phyloP scores from a whole-genome alignment of 768 basidiomycete species.

The Exidia glandulosa region DNA sequence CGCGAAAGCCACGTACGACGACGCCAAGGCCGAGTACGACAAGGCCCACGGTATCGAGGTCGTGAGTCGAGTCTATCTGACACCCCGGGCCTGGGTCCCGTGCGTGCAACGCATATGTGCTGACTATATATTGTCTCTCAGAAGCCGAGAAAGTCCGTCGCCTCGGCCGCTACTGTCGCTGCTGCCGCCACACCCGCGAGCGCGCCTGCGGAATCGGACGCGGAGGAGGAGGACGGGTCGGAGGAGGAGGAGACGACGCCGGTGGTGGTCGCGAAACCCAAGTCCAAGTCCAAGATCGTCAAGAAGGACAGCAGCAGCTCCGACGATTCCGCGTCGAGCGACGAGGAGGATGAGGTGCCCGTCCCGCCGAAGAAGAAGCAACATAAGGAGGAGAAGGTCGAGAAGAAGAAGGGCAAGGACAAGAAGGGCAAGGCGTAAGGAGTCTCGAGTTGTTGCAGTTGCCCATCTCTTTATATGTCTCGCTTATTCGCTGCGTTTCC shows the following conservation, averaged over 20 bases:
- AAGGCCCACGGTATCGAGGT: conserved; percentile 35
- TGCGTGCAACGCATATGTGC: conserved; percentile 50
- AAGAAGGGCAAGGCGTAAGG: background rate
- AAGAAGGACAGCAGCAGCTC: too few relatives aligned
- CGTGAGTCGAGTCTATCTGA: background rate
- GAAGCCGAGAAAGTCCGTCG: conserved; percentile 15
- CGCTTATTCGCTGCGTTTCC: too few relatives aligned
- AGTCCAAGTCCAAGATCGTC: too few relatives aligned
- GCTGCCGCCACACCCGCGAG: conserved; percentile 3
- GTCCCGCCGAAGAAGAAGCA: background rate
- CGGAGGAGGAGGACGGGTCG: conserved; percentile 10
- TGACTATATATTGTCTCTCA: conserved; percentile 12
- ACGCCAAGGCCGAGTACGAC: conserved; percentile 54
- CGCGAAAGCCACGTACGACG: conserved; percentile 26
- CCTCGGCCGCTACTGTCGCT: conserved; percentile 26
- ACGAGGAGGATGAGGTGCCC: too few relatives aligned
- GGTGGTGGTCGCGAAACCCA: too few relatives aligned
- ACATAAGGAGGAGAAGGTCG: background rate
- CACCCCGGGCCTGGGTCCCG: too few relatives aligned
- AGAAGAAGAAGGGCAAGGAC: background rate
- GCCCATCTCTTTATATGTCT: too few relatives aligned
- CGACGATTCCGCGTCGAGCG: too few relatives aligned
- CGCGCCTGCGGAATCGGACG: conserved; percentile 15
- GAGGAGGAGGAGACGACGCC: background rate
- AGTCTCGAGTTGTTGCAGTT: background rate